Evolutionary conservation across 73 alveolate species (phyloP).

Genomic region (Breviolum minutum): DNA sequence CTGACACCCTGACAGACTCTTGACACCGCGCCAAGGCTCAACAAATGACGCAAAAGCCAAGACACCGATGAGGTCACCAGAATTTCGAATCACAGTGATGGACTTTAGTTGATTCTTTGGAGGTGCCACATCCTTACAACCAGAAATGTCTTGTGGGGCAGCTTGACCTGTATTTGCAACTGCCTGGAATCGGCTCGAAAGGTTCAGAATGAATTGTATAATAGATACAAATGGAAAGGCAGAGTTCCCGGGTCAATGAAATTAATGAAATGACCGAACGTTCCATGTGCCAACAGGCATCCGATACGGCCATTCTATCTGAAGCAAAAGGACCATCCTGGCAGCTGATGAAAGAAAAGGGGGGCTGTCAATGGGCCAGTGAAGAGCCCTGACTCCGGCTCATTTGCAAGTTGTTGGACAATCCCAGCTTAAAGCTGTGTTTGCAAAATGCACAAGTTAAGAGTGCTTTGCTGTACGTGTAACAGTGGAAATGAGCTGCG

Average conservation of each 20-base stretch:
- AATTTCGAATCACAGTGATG: not conserved
- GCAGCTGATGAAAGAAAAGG: not conserved
- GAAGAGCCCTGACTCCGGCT: too few relatives aligned
- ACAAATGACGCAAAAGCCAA: not conserved
- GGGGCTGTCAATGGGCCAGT: not conserved
- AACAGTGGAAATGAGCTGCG: too few relatives aligned
- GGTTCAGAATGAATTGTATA: too few relatives aligned
- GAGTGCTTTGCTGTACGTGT: too few relatives aligned
- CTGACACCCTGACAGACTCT: too few relatives aligned
- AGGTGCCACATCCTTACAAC: not conserved
- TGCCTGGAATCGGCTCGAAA: not conserved
- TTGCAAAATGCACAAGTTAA: too few relatives aligned
- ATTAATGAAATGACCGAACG: not conserved
- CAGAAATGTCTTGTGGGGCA: not conserved
- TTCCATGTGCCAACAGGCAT: not conserved
- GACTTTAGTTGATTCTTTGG: slow-evolving; percentile 53
- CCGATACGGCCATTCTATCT: slow-evolving; percentile 27
- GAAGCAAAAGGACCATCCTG: slow-evolving; percentile 75
- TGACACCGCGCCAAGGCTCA: too few relatives aligned
- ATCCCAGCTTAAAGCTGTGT: too few relatives aligned
- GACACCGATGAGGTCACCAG: slow-evolving; percentile 28
- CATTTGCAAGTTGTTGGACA: too few relatives aligned
- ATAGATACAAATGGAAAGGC: too few relatives aligned
- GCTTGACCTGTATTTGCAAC: not conserved
- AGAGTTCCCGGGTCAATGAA: too few relatives aligned